phyloP scores from a whole-genome alignment of 1,284 basidiomycete species.

The Pholiota adiposa region DNA sequence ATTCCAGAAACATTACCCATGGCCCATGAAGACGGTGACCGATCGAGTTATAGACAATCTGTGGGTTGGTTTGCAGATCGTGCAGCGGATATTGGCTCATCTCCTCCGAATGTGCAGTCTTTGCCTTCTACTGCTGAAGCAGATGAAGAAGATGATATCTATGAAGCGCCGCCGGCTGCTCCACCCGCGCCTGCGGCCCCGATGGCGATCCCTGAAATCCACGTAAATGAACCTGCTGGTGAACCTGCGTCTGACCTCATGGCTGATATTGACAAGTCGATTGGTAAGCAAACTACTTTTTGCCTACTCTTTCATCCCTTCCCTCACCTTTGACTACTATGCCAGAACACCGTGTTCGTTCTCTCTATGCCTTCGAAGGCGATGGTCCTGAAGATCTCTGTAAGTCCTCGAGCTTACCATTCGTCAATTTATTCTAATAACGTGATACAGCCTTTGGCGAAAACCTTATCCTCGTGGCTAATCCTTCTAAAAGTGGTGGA shows the following conservation, averaged over 20 bases:
- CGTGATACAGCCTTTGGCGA: constrained; percentile 71
- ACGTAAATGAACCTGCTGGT: constrained; percentile 50
- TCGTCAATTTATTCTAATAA: not conserved
- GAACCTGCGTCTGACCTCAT: constrained; percentile 54
- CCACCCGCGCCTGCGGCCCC: constrained; percentile 20
- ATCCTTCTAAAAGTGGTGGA: constrained; percentile 82
- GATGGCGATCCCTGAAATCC: constrained; percentile 52
- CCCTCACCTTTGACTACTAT: constrained; percentile 2
- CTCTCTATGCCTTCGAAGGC: constrained; percentile 83
- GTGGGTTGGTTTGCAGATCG: constrained; percentile 92
- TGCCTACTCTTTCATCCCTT: not conserved
- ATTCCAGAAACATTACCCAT: constrained; percentile 18
- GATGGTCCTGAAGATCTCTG: constrained; percentile 88
- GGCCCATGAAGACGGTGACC: constrained; percentile 21
- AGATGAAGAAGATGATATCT: constrained; percentile 48
- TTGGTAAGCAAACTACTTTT: constrained; percentile 46
- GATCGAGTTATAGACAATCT: constrained; percentile 69
- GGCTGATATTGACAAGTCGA: constrained; percentile 79
- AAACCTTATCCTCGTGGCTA: constrained; percentile 79
- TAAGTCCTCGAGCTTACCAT: constrained; percentile 40
- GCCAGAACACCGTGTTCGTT: constrained; percentile 73
- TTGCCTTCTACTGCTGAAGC: constrained; percentile 68
- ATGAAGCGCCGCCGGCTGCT: constrained; percentile 23
- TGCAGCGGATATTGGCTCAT: constrained; percentile 68
- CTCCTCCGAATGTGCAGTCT: constrained; percentile 38